These are phyloP conservation scores for Microdochium bolleyi DNA, from an alignment of 2,329 filamentous ascomycete species.

Conservation along the genomic window DNA sequence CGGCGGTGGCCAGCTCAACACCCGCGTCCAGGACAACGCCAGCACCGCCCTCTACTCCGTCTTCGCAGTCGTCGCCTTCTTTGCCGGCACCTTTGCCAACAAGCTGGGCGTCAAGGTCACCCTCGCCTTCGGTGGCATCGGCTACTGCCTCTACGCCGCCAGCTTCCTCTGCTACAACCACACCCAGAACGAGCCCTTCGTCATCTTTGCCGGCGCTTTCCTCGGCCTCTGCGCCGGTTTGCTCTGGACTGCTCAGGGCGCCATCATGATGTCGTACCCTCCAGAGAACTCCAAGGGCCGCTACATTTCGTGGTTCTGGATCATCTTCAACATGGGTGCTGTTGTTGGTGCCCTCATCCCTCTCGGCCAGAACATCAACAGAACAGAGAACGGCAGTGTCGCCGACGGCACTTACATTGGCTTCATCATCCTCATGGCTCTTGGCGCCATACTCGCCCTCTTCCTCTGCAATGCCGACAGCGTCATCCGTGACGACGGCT, in stretches of 20 bases:
- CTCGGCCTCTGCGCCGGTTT: slow-evolving; percentile 73
- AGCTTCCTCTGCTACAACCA: slow-evolving; percentile 66
- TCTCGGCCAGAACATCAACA: slow-evolving; percentile 64
- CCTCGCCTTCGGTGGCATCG: slow-evolving; percentile 64
- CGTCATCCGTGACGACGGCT: slow-evolving; percentile 62
- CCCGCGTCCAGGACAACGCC: slow-evolving; percentile 52
- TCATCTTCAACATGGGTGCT: slow-evolving; percentile 87
- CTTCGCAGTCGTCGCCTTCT: slow-evolving; percentile 54
- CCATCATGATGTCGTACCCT: slow-evolving; percentile 88
- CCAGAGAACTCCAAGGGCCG: slow-evolving; percentile 73
- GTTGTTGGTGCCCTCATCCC: slow-evolving; percentile 77
- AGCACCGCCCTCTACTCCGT: slow-evolving; percentile 38
- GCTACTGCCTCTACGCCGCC: slow-evolving; percentile 68
- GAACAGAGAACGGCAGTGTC: slow-evolving; percentile 35
- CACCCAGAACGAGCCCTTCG: slow-evolving; percentile 59
- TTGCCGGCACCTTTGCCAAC: slow-evolving; percentile 73
- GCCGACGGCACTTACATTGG: slow-evolving; percentile 67
- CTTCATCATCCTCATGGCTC: slow-evolving; percentile 64
- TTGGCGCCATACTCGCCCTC: slow-evolving; percentile 55
- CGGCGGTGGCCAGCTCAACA: slow-evolving; percentile 51
- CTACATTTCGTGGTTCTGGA: slow-evolving; percentile 89
- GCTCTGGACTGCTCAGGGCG: slow-evolving; percentile 75
- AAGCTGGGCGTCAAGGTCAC: slow-evolving; percentile 62
- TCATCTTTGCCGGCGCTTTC: slow-evolving; percentile 68
- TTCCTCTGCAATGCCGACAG: slow-evolving; percentile 56